These are phyloP conservation scores for Aspergillus costaricaensis DNA, from an alignment of 2,329 filamentous ascomycete genomes.

Conservation along the genomic window DNA sequence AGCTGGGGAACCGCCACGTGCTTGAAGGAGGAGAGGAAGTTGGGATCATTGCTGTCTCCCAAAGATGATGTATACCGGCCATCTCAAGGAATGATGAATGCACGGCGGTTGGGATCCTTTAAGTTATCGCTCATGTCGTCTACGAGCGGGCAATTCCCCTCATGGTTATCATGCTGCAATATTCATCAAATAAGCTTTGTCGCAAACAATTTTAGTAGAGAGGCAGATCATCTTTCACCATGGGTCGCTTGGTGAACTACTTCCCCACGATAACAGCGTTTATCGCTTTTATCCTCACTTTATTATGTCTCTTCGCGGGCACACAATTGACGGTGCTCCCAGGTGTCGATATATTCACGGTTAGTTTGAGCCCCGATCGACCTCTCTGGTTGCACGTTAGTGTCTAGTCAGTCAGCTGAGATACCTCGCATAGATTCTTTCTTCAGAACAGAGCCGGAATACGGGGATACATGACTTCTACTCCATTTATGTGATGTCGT, in stretches of 20 bases:
- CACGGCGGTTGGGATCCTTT: background rate
- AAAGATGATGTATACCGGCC: background rate
- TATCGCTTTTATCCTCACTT: conserved; percentile 58
- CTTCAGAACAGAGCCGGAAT: conserved; percentile 42
- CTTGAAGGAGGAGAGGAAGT: background rate
- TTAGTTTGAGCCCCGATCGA: conserved; percentile 35
- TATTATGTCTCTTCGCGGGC: conserved; percentile 64
- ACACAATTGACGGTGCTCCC: conserved; percentile 59
- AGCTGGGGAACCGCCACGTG: background rate
- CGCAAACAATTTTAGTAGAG: background rate
- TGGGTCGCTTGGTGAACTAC: conserved; percentile 29
- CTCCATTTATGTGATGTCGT: conserved; percentile 61
- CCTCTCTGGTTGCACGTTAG: background rate
- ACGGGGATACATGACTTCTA: conserved; percentile 64
- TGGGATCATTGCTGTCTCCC: background rate
- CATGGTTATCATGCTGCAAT: background rate
- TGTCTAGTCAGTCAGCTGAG: background rate
- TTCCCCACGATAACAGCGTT: conserved; percentile 55
- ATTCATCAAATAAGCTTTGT: background rate
- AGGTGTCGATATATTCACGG: conserved; percentile 59
- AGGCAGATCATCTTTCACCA: conserved; percentile 2
- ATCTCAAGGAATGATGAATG: conserved; percentile 4
- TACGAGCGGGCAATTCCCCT: background rate
- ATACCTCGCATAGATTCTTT: conserved; percentile 39
- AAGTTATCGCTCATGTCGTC: background rate